A percentile compares a stretch with the other conserved stretches of the same genome.
phyloP scores from a whole-genome alignment of 805 yeast genomes.

The Yamadazyma kitorensis region DNA sequence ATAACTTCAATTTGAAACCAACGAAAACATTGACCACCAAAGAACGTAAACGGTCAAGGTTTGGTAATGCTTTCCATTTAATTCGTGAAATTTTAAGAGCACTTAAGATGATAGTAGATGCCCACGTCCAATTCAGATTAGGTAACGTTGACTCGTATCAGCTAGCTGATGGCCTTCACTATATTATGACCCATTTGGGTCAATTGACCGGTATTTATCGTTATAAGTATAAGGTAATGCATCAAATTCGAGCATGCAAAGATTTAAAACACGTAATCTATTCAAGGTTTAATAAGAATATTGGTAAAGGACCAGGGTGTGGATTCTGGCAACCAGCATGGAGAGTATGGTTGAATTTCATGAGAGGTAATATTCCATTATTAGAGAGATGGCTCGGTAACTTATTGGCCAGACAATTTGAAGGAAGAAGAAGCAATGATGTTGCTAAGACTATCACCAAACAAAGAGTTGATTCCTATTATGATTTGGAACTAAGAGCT shows the following conservation, averaged over 20 bases:
- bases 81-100: conserved; percentile 85
- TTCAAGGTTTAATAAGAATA: conserved; percentile 73
- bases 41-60: conserved; percentile 91
- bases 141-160: conserved; percentile 93
- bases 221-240: conserved; percentile 97
- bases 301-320: conserved; percentile 98
- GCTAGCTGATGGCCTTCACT: conserved; percentile 90
- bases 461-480: conserved; percentile 92
- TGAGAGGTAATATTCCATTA: conserved; percentile 89
- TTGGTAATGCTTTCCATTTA: conserved; percentile 94
- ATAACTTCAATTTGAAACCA: conserved; percentile 93
- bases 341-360: conserved; percentile 92
- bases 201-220: conserved; percentile 95
- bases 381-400: conserved; percentile 95
- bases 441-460: conserved; percentile 92
- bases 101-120: conserved; percentile 84
- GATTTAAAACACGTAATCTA: conserved; percentile 92
- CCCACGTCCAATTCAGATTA: conserved; percentile 85
- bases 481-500: conserved; percentile 88
- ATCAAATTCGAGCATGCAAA: conserved; percentile 93
- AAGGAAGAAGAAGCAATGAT: conserved; percentile 90
- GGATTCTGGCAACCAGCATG: conserved; percentile 99
- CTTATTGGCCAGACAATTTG: conserved; percentile 86
- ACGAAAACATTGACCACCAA: conserved; percentile 94
- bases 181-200: conserved; percentile 88